Conservation (phyloP, 2,329 filamentous ascomycete species). For the Colletotrichum sp. region DNA sequence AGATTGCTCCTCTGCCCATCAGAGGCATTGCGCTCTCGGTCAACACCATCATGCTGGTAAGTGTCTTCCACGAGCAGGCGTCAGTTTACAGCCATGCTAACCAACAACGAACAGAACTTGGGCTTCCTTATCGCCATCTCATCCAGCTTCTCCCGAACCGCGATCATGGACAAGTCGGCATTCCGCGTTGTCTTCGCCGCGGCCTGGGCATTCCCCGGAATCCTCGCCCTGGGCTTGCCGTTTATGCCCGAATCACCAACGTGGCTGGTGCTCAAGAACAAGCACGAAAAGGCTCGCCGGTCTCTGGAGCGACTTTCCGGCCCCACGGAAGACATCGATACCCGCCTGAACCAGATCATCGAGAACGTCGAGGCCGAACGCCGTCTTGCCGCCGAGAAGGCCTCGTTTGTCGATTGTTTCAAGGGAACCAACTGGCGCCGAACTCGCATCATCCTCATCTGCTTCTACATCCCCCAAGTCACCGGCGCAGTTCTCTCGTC, state of each 20-base stretch:
- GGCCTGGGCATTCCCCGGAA: constrained; percentile 34
- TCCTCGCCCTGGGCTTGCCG: background rate
- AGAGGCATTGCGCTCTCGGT: constrained; percentile 41
- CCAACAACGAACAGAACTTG: background rate
- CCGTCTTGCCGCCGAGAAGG: constrained; percentile 20
- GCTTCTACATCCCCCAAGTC: constrained; percentile 23
- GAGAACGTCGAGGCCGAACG: constrained; percentile 41
- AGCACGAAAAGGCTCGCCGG: constrained; percentile 31
- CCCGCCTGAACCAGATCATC: constrained; percentile 40
- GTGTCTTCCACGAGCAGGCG: background rate
- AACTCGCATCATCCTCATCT: constrained; percentile 28
- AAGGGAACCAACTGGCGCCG: constrained; percentile 35
- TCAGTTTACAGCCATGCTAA: background rate
- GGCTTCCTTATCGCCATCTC: constrained; percentile 32
- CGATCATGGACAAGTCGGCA: constrained; percentile 35
- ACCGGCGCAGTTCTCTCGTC: constrained; percentile 23
- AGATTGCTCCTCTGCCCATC: constrained; percentile 35
- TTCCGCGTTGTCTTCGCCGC: constrained; percentile 33
- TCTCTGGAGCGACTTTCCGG: constrained; percentile 31
- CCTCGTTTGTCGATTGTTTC: constrained; percentile 38
- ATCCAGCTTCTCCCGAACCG: constrained; percentile 37
- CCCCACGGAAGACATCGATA: constrained; percentile 32
- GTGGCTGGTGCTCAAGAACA: constrained; percentile 38
- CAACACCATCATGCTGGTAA: constrained; percentile 43
- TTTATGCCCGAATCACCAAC: constrained; percentile 45